A percentile compares a stretch with the other conserved stretches of the same genome.
Conservation (phyloP, 179 eudicot genomes). For the Heliamphora pulchella region DNA sequence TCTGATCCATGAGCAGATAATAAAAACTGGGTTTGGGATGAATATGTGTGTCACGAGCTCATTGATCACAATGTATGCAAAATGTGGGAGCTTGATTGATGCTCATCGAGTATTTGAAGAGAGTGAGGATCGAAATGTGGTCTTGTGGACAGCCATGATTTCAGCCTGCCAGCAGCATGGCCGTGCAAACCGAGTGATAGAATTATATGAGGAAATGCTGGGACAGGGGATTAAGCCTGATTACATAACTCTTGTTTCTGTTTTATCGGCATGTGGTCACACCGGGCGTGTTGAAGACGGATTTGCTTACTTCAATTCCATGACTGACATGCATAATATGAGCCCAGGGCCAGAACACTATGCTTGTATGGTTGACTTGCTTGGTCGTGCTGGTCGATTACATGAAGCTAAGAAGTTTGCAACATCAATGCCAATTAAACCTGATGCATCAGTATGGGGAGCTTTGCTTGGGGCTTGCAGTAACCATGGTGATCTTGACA, state of each 20-base stretch:
- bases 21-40: conserved; percentile 32
- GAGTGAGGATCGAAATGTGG: conserved; percentile 24
- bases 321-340: conserved; percentile 20
- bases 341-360: conserved; percentile 35
- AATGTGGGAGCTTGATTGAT: conserved; percentile 37
- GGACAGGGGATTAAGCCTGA: conserved; percentile 32
- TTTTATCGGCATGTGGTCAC: conserved; percentile 48
- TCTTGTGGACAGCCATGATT: conserved; percentile 35
- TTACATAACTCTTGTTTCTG: conserved; percentile 33
- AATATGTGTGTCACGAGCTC: conserved; percentile 26
- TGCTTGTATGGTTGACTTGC: conserved; percentile 47
- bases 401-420: conserved; percentile 38
- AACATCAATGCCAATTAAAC: conserved; percentile 35
- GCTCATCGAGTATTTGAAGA: conserved; percentile 31
- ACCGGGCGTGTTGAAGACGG: conserved; percentile 40
- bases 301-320: conserved; percentile 37
- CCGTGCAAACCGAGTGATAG: conserved; percentile 31
- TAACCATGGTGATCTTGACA: conserved; percentile 31
- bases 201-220: conserved; percentile 36
- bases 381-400: conserved; percentile 42
- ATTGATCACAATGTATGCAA: conserved; percentile 41
- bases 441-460: conserved; percentile 40
- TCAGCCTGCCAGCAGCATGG: conserved; percentile 47
- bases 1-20: conserved; percentile 32
- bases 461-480: conserved; percentile 42